Percentiles rank a stretch among this genome's conserved stretches.
Conservation (phyloP, 2,329 filamentous ascomycete species). For the Fusarium globosum region DNA sequence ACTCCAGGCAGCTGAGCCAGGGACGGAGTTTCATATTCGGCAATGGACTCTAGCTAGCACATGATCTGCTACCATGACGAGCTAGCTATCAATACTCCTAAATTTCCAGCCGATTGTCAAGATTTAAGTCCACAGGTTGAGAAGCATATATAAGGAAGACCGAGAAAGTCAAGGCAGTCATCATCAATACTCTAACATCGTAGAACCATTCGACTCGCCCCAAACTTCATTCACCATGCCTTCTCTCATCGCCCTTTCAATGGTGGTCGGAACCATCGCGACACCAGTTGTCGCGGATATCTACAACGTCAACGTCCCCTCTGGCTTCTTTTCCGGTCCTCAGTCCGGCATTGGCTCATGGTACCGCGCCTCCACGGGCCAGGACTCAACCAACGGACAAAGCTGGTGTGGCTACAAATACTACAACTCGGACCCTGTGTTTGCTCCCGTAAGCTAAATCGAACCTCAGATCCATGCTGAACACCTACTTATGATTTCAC, state of each 20-base stretch:
- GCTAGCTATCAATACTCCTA: accelerated
- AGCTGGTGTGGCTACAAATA: not conserved
- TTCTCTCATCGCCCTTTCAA: not conserved
- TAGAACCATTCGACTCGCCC: accelerated
- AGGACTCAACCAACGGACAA: not conserved
- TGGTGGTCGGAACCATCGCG: not conserved
- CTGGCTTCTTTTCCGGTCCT: not conserved
- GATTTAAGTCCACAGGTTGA: not conserved
- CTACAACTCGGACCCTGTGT: not conserved
- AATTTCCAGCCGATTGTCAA: accelerated
- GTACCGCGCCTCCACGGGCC: not conserved
- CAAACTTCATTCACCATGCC: not conserved
- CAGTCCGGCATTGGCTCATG: not conserved
- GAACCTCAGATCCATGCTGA: accelerated
- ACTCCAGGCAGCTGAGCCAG: not conserved
- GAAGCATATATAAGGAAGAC: accelerated
- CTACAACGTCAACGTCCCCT: not conserved
- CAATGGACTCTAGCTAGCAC: not conserved
- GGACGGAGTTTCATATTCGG: not conserved
- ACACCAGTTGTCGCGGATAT: not conserved
- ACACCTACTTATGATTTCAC: not conserved
- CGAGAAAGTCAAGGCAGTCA: accelerated
- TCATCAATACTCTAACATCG: not conserved
- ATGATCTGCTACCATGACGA: accelerated
- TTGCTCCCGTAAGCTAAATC: not conserved